Base-by-base conservation (phyloP, 2,329 filamentous ascomycete species). In the Xylaria sp. region DNA sequence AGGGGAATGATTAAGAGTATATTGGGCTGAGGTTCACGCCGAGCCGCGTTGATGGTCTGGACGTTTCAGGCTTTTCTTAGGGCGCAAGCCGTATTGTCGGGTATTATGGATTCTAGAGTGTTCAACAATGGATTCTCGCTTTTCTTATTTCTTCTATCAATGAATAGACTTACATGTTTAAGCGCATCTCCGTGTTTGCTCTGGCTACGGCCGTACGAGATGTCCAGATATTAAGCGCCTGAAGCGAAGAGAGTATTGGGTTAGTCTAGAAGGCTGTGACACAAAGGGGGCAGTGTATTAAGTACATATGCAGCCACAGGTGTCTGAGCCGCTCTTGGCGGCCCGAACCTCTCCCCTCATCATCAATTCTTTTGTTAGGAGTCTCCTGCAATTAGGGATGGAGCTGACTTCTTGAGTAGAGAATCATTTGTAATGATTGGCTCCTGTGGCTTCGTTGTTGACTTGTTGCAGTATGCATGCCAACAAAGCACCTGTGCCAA, bases 241-340 rank as follows among this genome's bases (percentile, higher is more conserved):
- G 33, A 38, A n/a, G 53, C 31, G n/a, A 11, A 49, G 46, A 49
- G 5, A 15, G 28, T 17, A 13, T n/a, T 23, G 4, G n/a, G 26
- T n/a, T 20, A 7, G n/a, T 20, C 9, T 20, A 56, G n/a, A 36
- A 56, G 51, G 51, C 31, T 23, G 31, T 23, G 51, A 20, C 31
- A 56, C 20, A 9, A 40, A 26, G 53, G 20, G n/a, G 54, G 54
- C 54, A 40, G 54, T 57, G 54, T 26, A 20, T 23, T 23, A 23
- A 23, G 23, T 23, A 23, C 33, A 36, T 11, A 10, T 17, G 44
- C 51, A 23, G 59, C 59, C 54, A 42, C 58, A 61, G 6, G 49
- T 28, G 59, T 58, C 65, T 67, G 13, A 59, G 65, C 65, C 65
- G 59, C 65, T 17, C 65, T 66, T 66, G 65, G 65, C 65, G 53